Conservation (phyloP, 208 protist genomes). For the Acanthamoeba triangularis region DNA sequence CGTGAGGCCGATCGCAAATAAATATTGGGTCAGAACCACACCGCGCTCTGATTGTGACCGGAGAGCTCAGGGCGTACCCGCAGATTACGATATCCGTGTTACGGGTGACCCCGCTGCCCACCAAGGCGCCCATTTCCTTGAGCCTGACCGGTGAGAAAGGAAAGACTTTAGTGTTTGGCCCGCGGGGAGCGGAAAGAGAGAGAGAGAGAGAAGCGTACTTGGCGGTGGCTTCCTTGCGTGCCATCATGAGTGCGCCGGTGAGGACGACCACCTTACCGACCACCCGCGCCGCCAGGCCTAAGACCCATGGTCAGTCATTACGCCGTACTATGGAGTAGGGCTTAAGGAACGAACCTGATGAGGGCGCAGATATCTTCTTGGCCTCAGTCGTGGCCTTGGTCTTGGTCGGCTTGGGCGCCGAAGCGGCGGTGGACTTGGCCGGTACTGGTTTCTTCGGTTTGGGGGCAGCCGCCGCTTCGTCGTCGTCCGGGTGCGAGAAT, state of each 20-base stretch:
- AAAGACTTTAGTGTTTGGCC: not conserved
- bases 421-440: not conserved
- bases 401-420: not conserved
- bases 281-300: not conserved
- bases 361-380: not conserved
- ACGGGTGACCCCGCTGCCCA: not conserved
- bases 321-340: not conserved
- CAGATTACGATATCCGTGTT: constrained; percentile 51
- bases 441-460: not conserved
- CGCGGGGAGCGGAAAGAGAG: too few species aligned
- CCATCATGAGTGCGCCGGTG: constrained; percentile 39
- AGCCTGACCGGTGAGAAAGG: not conserved
- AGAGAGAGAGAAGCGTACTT: constrained; percentile 28
- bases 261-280: constrained; percentile 16
- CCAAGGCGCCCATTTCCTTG: not conserved
- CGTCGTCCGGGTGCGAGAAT: constrained; percentile 14
- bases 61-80: not conserved
- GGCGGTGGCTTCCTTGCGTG: constrained; percentile 59
- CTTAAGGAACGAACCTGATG: not conserved
- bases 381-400: not conserved
- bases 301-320: too few species aligned
- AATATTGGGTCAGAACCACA: too few species aligned
- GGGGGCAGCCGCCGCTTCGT: not conserved
- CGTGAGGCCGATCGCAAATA: too few species aligned
- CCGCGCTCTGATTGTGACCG: too few species aligned